phyloP scores from a whole-genome alignment of 2,329 filamentous ascomycete species.

The Cladosporium sp. region DNA sequence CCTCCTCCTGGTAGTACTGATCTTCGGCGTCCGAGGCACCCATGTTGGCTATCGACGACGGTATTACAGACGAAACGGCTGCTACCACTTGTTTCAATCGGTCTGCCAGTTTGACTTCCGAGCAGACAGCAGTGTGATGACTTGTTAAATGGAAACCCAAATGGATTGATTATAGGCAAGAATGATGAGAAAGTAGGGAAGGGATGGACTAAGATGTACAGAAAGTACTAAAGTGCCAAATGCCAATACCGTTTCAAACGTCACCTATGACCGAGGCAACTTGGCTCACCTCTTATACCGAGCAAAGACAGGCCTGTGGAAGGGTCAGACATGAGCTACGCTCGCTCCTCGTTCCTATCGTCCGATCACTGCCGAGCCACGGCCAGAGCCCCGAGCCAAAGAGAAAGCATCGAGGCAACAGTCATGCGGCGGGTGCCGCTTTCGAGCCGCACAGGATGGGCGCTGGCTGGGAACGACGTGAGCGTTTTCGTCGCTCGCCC shows the following conservation, averaged over 20 bases:
- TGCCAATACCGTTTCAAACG: conserved; percentile 7
- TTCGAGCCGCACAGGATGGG: conserved; percentile 5
- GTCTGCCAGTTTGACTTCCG: conserved; percentile 27
- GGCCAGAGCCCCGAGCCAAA: not conserved
- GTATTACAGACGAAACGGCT: conserved; percentile 24
- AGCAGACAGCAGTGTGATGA: not conserved
- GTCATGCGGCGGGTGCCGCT: conserved; percentile 9
- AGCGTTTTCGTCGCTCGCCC: conserved; percentile 4
- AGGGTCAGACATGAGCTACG: not conserved
- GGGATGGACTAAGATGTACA: not conserved
- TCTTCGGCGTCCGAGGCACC: conserved; percentile 56
- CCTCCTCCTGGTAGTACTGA: conserved; percentile 70
- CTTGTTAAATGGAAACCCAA: not conserved
- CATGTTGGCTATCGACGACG: conserved; percentile 23
- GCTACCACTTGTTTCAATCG: conserved; percentile 29
- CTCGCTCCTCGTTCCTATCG: conserved; percentile 6
- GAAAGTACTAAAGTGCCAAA: not conserved
- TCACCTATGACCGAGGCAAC: conserved; percentile 10
- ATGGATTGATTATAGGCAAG: not conserved
- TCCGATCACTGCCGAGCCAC: conserved; percentile 9
- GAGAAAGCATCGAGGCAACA: not conserved
- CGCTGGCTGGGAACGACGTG: not conserved
- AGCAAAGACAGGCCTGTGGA: not conserved
- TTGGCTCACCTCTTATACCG: conserved; percentile 1
- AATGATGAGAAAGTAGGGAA: not conserved